Evolutionary conservation across 2,329 filamentous ascomycete genomes (phyloP), one percentile per base, ranked within the genome.

Genomic region (Alternaria brassicicola): DNA sequence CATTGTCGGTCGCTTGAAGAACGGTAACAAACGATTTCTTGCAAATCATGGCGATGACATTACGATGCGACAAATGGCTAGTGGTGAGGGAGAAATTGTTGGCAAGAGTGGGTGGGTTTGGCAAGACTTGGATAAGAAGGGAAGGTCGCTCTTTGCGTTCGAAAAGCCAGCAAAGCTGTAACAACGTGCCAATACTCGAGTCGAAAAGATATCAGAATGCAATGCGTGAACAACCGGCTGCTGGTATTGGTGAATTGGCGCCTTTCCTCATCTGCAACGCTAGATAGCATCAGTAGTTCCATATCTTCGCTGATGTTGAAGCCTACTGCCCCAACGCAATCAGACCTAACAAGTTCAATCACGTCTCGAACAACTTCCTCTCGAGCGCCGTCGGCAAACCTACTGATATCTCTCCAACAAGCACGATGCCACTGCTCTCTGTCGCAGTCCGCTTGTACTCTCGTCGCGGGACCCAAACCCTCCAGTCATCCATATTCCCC

Each of bases 31-130:
- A 52, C 78, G 86, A 0, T 86, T 88, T 62, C 58, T 88, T 4
- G 85, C 86, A 1, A 88, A 88, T 61, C 79, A 85, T 69, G 83
- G 75, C 0, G 82, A 86, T 72, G 79, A 80, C 23, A 64, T 62
- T 10, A 85, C 84, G 1, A 64, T 87, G 59, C 63, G 70, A 23
- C 71, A 78, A 33, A 75, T 87, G 57, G 76, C 78, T 0, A 81
- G 78, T 54, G 74, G 66, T 13, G 64, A 66, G 0, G 73, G 73
- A 4, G 84, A 87, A 66, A 79, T 79, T 9, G 78, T 86, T 52
- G 84, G 84, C 3, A 77, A 76, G 59, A 70, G 51, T 9, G 84
- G 84, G 2, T 79, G 75, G 68, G 83, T 86, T 3, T 74, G 61
- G 56, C 66, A 68, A 31, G 73, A 76, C 59, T 12, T 39, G 19